phyloP scores from a whole-genome alignment of 1,139 yeast genomes.

The Magnusiomyces paraingens region DNA sequence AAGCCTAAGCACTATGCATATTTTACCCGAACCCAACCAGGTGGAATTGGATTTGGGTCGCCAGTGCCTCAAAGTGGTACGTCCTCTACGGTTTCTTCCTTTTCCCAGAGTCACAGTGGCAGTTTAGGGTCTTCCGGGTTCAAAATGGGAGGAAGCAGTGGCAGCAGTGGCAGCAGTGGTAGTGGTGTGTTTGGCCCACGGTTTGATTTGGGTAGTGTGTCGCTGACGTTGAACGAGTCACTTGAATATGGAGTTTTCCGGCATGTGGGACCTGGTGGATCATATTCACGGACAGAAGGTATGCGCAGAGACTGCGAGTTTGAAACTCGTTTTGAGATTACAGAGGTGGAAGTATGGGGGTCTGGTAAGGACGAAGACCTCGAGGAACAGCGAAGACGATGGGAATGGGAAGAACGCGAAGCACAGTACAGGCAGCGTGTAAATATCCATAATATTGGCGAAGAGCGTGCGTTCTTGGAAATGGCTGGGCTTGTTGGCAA shows the following conservation, averaged over 20 bases:
- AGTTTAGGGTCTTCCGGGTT: no score
- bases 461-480: conserved; percentile 79
- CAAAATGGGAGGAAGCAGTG: no score
- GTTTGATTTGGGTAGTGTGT: conserved; percentile 52
- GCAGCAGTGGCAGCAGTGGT: no score
- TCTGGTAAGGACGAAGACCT: conserved; percentile 72
- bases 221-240: conserved; percentile 68
- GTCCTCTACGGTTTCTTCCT: background rate
- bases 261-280: conserved; percentile 52
- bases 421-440: conserved; percentile 71
- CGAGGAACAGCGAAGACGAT: conserved; percentile 60
- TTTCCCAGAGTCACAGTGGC: no score
- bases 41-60: conserved; percentile 80
- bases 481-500: conserved; percentile 88
- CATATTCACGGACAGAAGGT: conserved; percentile 34
- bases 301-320: conserved; percentile 36
- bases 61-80: conserved; percentile 25
- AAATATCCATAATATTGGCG: conserved; percentile 59
- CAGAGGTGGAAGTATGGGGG: conserved; percentile 88
- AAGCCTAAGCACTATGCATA: conserved; percentile 28
- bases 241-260: conserved; percentile 79
- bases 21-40: conserved; percentile 35
- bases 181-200: conserved; percentile 3
- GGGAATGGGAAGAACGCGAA: conserved; percentile 92
- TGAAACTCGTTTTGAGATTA: conserved; percentile 66